Evolutionary conservation across 2,329 filamentous ascomycete genomes (phyloP), one percentile per base, ranked within the genome.

Genomic region (Aspergillus sclerotialis): DNA sequence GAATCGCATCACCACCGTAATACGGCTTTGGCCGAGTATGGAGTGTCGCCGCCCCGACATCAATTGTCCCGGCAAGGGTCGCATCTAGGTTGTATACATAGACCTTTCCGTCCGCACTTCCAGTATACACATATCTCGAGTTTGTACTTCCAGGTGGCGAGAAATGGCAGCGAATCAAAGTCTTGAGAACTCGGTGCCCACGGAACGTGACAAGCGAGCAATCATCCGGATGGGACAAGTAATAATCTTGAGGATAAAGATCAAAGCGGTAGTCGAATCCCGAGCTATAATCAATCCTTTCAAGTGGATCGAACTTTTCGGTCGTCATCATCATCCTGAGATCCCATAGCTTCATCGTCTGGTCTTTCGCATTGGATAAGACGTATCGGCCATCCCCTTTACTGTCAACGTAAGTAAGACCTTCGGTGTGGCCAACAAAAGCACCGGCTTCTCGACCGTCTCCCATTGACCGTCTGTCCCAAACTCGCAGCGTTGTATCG

Each of bases 321-420:
- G 82, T 82, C 4, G 79, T 79, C 70, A 92, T 84, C 73, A 88
- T 90, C 72, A 85, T 93, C 33, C 90, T 75, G 36, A 95, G 59
- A 58, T 98, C 92, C 92, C 92, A 98, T 0, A 98, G 73, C 63
- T 96, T 96, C 78, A 94, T 94, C 27, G 82, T 90, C 60, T 96
- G 92, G 55, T 98, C 92, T 56, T 96, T 98, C 42, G 80, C 86
- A 51, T 98, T 98, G 46, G 82, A 89, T 16, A 98, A 75, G 7
- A 96, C 83, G 58, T 96, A 96, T 37, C 90, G 76, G 2, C 80
- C 78, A 51, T 94, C 87, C 26, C 84, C 86, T 71, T 96, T 90
- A 61, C 83, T 90, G 55, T 81, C 78, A 21, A 82, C 76, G 41
- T 80, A 81, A 0, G 78, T 81, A 32, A 82, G 48, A 5, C 77